A percentile compares a stretch with the other conserved stretches of the same genome.
These are phyloP conservation scores for Gnomoniopsis smithogilvyi DNA, from an alignment of 2,329 filamentous ascomycete genomes.

Conservation along the genomic window DNA sequence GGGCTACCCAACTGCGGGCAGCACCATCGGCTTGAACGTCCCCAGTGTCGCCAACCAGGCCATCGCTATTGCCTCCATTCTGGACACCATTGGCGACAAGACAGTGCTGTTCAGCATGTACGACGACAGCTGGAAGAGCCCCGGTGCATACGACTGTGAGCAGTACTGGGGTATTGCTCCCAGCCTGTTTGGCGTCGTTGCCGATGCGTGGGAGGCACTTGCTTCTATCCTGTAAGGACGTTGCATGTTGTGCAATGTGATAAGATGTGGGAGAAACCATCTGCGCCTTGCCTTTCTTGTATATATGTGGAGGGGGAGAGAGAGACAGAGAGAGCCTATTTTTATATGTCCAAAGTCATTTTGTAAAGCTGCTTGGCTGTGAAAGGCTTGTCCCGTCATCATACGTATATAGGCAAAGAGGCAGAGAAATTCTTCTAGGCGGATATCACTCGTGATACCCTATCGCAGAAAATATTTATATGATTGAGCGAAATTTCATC, in stretches of 20 bases:
- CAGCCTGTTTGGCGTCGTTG: constrained; percentile 38
- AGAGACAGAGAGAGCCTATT: too few relatives aligned
- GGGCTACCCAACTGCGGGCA: constrained; percentile 77
- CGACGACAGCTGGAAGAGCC: constrained; percentile 79
- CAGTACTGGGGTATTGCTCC: constrained; percentile 69
- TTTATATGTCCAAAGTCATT: not conserved
- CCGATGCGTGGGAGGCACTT: constrained; percentile 4
- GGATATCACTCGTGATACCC: not conserved
- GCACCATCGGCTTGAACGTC: constrained; percentile 68
- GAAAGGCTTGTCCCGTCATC: not conserved
- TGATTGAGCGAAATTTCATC: not conserved
- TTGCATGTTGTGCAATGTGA: not conserved
- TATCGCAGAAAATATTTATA: not conserved
- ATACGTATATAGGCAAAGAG: not conserved
- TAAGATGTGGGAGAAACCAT: not conserved
- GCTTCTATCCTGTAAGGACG: not conserved
- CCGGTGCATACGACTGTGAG: constrained; percentile 70
- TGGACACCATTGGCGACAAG: constrained; percentile 60
- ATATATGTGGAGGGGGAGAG: not conserved
- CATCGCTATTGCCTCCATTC: constrained; percentile 69
- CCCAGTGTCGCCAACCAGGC: constrained; percentile 66
- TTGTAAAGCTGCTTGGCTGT: constrained; percentile 2
- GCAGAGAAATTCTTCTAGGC: not conserved
- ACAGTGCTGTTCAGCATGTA: constrained; percentile 79
- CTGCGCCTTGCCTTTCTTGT: constrained; percentile 8